A percentile compares a stretch with the other conserved stretches of the same genome.
Conservation (phyloP, 495 filamentous ascomycete species). For the Xylaria acuta region DNA sequence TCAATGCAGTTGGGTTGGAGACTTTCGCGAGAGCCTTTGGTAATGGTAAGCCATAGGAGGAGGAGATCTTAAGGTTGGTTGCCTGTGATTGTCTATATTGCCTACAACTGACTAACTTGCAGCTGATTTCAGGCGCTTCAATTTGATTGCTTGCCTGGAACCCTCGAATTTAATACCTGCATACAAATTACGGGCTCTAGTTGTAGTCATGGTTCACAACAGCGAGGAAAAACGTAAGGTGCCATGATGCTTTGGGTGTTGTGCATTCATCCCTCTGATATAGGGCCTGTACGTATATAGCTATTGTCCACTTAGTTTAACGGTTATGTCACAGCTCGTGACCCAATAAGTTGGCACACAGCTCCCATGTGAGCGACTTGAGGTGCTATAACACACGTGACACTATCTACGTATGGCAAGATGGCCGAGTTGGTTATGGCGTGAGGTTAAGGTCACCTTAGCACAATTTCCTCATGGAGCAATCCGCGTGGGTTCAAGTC, state of each 20-base stretch:
- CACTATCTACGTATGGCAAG: constrained; percentile 31
- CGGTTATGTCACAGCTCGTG: not conserved
- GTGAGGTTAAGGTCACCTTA: constrained; percentile 53
- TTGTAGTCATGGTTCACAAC: not conserved
- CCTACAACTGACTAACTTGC: not conserved
- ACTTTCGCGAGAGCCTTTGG: not conserved
- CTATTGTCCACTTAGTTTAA: no score
- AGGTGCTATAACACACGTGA: not conserved
- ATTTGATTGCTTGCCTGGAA: not conserved
- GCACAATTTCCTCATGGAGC: constrained; percentile 42
- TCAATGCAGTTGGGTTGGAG: not conserved
- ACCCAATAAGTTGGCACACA: not conserved
- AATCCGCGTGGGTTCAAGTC: constrained; percentile 52
- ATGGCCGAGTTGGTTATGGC: constrained; percentile 55
- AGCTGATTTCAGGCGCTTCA: no score
- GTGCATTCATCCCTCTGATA: no score
- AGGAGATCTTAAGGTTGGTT: not conserved
- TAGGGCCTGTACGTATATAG: no score
- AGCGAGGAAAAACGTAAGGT: not conserved
- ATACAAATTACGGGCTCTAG: not conserved
- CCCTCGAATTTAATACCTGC: not conserved
- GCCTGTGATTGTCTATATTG: not conserved
- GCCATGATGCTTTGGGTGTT: not conserved
- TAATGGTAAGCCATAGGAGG: not conserved
- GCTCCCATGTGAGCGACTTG: not conserved